phyloP scores from a whole-genome alignment of 345 rosid species.

The Boechera retrofracta region DNA sequence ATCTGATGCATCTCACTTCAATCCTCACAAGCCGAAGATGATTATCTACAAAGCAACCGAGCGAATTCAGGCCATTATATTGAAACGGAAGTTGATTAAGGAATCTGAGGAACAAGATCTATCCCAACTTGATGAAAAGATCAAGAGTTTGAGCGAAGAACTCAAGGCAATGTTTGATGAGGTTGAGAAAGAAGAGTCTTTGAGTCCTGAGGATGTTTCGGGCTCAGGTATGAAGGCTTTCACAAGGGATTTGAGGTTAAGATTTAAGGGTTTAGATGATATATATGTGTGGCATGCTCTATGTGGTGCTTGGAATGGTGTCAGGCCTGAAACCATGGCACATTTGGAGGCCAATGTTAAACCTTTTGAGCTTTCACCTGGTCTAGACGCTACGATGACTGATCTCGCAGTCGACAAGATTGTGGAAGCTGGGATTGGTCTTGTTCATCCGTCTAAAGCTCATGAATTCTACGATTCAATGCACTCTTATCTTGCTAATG shows the following conservation, averaged over 20 bases:
- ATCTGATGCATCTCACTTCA: constrained; percentile 54
- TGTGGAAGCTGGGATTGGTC: constrained; percentile 77
- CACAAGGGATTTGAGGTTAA: constrained; percentile 64
- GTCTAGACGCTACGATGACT: constrained; percentile 65
- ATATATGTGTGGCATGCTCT: constrained; percentile 82
- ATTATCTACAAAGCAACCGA: constrained; percentile 79
- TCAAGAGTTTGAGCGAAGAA: constrained; percentile 54
- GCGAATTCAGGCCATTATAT: constrained; percentile 64
- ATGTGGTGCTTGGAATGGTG: constrained; percentile 94
- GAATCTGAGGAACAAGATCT: constrained; percentile 50
- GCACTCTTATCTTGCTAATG: constrained; percentile 78
- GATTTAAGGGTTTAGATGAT: constrained; percentile 70
- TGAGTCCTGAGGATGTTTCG: constrained; percentile 21
- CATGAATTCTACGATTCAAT: constrained; percentile 70
- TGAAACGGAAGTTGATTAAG: constrained; percentile 48
- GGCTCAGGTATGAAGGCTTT: constrained; percentile 64
- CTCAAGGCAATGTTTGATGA: constrained; percentile 52
- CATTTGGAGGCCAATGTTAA: constrained; percentile 57
- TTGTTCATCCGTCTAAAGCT: constrained; percentile 73
- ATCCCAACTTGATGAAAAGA: constrained; percentile 46
- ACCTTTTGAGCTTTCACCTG: constrained; percentile 56
- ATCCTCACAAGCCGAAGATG: constrained; percentile 70
- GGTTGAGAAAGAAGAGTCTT: constrained; percentile 42
- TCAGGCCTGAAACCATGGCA: constrained; percentile 59
- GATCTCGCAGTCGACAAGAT: constrained; percentile 85